These are phyloP conservation scores for Crithidia thermophila DNA, from an alignment of 208 protist species.

Conservation along the genomic window DNA sequence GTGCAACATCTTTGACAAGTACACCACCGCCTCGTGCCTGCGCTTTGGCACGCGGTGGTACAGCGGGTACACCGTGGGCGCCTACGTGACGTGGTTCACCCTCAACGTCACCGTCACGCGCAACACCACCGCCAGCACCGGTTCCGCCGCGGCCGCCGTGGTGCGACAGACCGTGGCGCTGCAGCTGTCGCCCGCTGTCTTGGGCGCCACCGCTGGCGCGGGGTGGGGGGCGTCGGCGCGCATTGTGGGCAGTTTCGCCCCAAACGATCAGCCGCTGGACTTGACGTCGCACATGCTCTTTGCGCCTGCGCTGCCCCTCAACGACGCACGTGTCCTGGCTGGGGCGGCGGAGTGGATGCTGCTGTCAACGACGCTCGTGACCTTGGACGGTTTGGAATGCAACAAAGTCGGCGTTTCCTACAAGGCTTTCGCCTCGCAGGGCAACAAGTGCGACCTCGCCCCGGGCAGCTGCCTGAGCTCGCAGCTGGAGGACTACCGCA, in stretches of 20 bases:
- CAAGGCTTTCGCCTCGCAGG: conserved; percentile 81
- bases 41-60: conserved; percentile 82
- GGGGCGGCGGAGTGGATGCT: conserved; percentile 82
- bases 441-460: conserved; percentile 58
- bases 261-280: conserved; percentile 53
- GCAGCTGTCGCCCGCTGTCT: conserved; percentile 48
- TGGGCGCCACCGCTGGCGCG: conserved; percentile 31
- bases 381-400: conserved; percentile 74
- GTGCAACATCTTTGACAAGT: conserved; percentile 66
- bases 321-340: conserved; percentile 43
- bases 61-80: conserved; percentile 78
- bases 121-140: conserved; percentile 18
- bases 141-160: background rate
- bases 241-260: conserved; percentile 77
- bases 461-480: conserved; percentile 76
- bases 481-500: conserved; percentile 85
- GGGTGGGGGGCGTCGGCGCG: conserved; percentile 51
- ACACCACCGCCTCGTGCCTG: conserved; percentile 79
- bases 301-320: conserved; percentile 42
- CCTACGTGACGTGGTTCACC: conserved; percentile 57
- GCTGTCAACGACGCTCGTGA: conserved; percentile 63
- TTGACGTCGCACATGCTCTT: conserved; percentile 79
- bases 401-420: conserved; percentile 92
- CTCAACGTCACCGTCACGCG: conserved; percentile 56
- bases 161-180: conserved; percentile 32